Base-by-base conservation (phyloP, 2,329 filamentous ascomycete species). In the Neofusicoccum sp. region DNA sequence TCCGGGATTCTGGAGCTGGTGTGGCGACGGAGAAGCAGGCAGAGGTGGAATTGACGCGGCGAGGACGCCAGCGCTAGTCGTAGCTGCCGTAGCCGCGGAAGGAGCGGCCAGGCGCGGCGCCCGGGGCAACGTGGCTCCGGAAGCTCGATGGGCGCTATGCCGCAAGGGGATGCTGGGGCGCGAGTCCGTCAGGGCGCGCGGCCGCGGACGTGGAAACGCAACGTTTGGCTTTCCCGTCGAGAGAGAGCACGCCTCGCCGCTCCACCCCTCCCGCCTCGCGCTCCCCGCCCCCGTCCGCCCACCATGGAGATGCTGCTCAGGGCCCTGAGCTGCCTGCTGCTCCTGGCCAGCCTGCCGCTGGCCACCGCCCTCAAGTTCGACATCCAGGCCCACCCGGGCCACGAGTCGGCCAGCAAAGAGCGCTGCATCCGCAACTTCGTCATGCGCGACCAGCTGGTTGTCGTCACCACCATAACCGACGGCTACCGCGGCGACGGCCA, bases 341-440 rank as follows among this genome's bases (percentile, higher is more conserved):
- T 80, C n/a, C 66, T 77, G 6, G 67, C 73, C 61, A 59, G 69
- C 6, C 67, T 78, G 16, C 79, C 78, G 24, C 70, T 80, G 63
- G 67, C 79, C 41, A 78, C 79, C 41, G 92, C 92, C 62, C 86
- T 99, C 70, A 97, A 96, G 81, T 97, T 99, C 83, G 95, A 99
- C 71, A 86, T 99, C 63, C 78, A 85, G 69, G 91, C 92, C 45
- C 84, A 87, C 66, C 77, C 79, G 57, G 81, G 84, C 63, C 82
- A 84, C 74, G 86, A 88, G 69, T 80, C 81, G 64, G 76, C 76
- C 47, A 86, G 83, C 71, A 85, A 88, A 72, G 89, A 93, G 79
- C 86, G 93, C 80, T 99, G 95, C 80, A 90, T 99, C 76, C 87
- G 93, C 75, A 99, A 99, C 81, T 99, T 97, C 76, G 93, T 97